These are phyloP conservation scores for Sporothrix mexicana DNA, from an alignment of 2,329 filamentous ascomycete genomes.

Conservation along the genomic window DNA sequence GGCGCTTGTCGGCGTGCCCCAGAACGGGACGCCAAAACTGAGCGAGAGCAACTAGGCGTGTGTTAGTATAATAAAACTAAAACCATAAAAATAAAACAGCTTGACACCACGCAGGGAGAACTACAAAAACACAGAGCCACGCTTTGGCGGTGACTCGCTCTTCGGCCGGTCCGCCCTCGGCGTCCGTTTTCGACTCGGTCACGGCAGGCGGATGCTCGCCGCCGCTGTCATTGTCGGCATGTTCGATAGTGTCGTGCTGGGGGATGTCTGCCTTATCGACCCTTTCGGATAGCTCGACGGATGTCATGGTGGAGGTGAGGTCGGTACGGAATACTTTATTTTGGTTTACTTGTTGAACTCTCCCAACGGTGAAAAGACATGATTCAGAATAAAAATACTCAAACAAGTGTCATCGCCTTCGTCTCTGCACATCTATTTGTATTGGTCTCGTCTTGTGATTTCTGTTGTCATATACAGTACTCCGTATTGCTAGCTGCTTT, in stretches of 20 bases:
- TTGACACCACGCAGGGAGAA: neutral
- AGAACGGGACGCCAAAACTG: conserved; percentile 23
- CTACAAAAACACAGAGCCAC: conserved; percentile 23
- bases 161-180: neutral
- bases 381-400: neutral
- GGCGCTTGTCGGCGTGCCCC: conserved; percentile 18
- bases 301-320: neutral
- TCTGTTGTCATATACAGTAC: too few relatives aligned
- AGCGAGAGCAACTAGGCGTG: conserved; percentile 24
- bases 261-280: conserved; percentile 26
- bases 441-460: neutral
- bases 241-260: conserved; percentile 50
- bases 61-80: too few relatives aligned
- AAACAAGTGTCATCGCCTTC: neutral
- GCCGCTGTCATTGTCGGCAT: neutral
- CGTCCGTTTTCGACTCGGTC: neutral
- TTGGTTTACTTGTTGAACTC: neutral
- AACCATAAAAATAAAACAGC: too few relatives aligned
- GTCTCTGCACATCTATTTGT: neutral
- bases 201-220: neutral
- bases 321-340: neutral
- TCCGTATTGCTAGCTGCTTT: too few relatives aligned
- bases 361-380: neutral
- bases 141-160: conserved; percentile 12
- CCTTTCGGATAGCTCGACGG: neutral